Evolutionary conservation across 208 protist species (phyloP), one percentile per base, ranked within the genome.

Genomic region (Trypanosoma conorhini): DNA sequence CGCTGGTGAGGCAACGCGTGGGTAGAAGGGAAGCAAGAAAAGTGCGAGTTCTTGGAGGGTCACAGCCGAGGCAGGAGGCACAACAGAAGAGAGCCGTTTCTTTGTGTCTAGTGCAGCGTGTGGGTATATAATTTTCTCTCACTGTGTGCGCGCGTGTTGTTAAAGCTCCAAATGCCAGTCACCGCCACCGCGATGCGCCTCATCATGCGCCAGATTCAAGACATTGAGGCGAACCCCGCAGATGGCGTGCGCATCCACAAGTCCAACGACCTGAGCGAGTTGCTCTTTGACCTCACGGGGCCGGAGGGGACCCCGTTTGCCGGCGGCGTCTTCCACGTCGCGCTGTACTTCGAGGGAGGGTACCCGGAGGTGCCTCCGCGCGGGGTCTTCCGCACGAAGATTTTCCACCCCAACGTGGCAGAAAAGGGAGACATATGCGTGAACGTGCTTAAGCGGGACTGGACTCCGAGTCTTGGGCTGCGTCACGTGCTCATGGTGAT

Each of bases 331-430:
- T 99, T 99, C 74, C 69, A 80, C 44, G 90, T 99, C 26, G 83
- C 78, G 72, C 88, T 99, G 15, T 72, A 85, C 13, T 91, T 99
- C 40, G 87, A 94, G 19, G 76, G 88, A 22, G 89, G 98, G 28
- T 99, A 98, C 72, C 98, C 98, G 4, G 61, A 79, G n/a, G 82
- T 92, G 56, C 98, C 98, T 7, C 98, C 98, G 30, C 99, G 99
- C 63, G 98, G 97, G 3, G 93, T 87, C 56, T 99, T 99, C 82
- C 71, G 96, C 46, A 99, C 98, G 8, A 98, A 98, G 63, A 99
- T 99, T 52, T 99, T 99, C 77, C 99, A 99, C 80, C 99, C 99
- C 8, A 99, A 99, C 83, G 95, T 99, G n/a, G 80, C 98, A 28
- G 89, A 92, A 33, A 89, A 93, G 35, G 99, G 99, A 19, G 98